phyloP scores from a whole-genome alignment of 2,329 filamentous ascomycete species.

The Fonsecaea pedrosoi region DNA sequence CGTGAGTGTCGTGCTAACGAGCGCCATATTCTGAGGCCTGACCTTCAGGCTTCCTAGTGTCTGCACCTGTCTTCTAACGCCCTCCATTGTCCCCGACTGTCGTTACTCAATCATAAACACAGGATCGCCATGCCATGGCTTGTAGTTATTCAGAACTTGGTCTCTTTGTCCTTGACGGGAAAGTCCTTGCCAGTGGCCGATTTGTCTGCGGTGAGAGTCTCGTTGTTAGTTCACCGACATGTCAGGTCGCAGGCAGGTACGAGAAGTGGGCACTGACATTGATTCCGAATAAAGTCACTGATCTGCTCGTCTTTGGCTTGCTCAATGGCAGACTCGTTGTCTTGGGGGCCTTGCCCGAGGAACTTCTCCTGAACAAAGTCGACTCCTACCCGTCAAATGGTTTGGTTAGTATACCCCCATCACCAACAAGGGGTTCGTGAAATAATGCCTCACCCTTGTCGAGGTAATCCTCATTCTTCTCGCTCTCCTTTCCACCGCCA shows the following conservation, averaged over 20 bases:
- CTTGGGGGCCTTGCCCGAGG: constrained; percentile 72
- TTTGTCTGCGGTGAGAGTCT: constrained; percentile 63
- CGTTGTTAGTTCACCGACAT: constrained; percentile 11
- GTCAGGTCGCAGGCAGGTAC: neutral
- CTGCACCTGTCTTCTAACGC: neutral
- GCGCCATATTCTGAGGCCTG: neutral
- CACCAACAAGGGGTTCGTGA: neutral
- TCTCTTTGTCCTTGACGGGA: constrained; percentile 72
- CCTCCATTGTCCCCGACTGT: neutral
- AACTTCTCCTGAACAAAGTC: constrained; percentile 80
- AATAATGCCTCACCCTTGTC: constrained; percentile 70
- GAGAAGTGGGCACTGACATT: constrained; percentile 43
- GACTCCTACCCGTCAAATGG: constrained; percentile 60
- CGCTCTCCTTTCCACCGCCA: constrained; percentile 74
- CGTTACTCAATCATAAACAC: neutral
- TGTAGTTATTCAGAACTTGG: constrained; percentile 40
- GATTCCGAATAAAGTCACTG: constrained; percentile 70
- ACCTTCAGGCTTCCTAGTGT: neutral
- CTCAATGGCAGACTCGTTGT: constrained; percentile 75
- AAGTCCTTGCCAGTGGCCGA: constrained; percentile 70
- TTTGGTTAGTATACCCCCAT: constrained; percentile 13
- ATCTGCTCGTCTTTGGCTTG: constrained; percentile 85
- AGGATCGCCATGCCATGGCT: neutral
- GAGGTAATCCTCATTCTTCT: constrained; percentile 82
- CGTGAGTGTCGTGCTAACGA: neutral